Conservation (phyloP, 768 basidiomycete genomes). For the Gymnopilus junonius region DNA sequence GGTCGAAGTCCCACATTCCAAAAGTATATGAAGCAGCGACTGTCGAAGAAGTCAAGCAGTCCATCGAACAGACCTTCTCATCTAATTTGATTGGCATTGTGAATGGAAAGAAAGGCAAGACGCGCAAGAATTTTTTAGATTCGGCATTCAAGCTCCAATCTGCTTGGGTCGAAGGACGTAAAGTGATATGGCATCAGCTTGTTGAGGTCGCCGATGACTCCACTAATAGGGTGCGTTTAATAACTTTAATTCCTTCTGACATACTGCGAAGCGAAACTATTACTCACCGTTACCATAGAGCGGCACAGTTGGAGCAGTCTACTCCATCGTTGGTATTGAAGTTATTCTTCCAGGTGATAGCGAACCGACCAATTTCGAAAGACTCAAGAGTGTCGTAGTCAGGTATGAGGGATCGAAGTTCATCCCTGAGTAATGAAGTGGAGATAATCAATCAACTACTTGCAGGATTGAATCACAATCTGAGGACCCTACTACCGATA, state of each 20-base stretch:
- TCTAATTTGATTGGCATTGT: neutral
- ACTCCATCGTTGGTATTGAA: slow-evolving; percentile 2
- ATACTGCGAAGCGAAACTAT: neutral
- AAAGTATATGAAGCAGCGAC: slow-evolving; percentile 1
- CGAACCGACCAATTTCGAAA: neutral
- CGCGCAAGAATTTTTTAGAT: slow-evolving; percentile 4
- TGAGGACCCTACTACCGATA: slow-evolving; percentile 1
- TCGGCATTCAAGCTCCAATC: slow-evolving; percentile 7
- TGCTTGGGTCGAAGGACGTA: neutral
- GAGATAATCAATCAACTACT: neutral
- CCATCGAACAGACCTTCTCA: slow-evolving; percentile 7
- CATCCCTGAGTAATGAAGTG: neutral
- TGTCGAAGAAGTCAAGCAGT: neutral
- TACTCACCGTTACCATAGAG: neutral
- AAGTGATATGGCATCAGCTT: slow-evolving; percentile 2
- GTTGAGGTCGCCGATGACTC: slow-evolving; percentile 7
- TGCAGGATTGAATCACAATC: slow-evolving; percentile 4
- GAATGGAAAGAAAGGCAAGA: slow-evolving; percentile 4
- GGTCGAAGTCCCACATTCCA: neutral
- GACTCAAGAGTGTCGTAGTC: slow-evolving; percentile 4
- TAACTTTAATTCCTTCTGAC: too few relatives aligned
- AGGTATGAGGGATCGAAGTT: neutral
- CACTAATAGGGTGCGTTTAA: slow-evolving; percentile 4
- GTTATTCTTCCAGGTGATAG: neutral
- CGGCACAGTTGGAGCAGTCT: neutral